Evolutionary conservation across 495 filamentous ascomycete genomes (phyloP).

Genomic region (Hypoxylon rickii): DNA sequence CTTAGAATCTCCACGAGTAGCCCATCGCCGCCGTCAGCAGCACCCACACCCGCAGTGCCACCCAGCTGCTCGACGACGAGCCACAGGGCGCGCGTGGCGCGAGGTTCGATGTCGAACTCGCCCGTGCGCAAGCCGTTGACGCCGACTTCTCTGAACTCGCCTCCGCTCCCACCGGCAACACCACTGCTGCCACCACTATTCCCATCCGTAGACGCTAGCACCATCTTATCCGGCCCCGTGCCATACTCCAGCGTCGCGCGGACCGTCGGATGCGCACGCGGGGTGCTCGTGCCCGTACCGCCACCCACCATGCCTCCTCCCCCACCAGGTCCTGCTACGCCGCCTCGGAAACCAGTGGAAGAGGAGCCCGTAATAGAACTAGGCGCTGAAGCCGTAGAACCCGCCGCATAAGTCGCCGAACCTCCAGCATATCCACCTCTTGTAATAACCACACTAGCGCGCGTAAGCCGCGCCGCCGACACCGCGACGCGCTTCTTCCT

Average conservation of each 20-base stretch:
- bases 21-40: conserved; percentile 58
- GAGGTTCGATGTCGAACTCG: conserved; percentile 72
- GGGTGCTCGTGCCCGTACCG: conserved; percentile 34
- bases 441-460: conserved; percentile 55
- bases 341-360: no score
- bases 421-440: conserved; percentile 11
- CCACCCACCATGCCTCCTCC: no score
- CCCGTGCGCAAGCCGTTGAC: conserved; percentile 66
- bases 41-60: conserved; percentile 26
- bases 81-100: conserved; percentile 59
- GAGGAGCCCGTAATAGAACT: no score
- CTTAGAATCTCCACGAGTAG: conserved; percentile 72
- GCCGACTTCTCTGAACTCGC: conserved; percentile 69
- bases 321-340: no score
- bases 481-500: conserved; percentile 57
- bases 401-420: background rate
- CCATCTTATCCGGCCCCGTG: conserved; percentile 65
- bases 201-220: conserved; percentile 58
- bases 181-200: conserved; percentile 22
- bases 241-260: conserved; percentile 70
- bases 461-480: conserved; percentile 58
- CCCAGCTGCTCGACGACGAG: conserved; percentile 79
- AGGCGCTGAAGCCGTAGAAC: background rate
- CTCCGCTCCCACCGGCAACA: conserved; percentile 44
- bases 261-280: conserved; percentile 54